Evolutionary conservation across 306 rosid genomes (phyloP).

Genomic region (Prinsepia uniflora): DNA sequence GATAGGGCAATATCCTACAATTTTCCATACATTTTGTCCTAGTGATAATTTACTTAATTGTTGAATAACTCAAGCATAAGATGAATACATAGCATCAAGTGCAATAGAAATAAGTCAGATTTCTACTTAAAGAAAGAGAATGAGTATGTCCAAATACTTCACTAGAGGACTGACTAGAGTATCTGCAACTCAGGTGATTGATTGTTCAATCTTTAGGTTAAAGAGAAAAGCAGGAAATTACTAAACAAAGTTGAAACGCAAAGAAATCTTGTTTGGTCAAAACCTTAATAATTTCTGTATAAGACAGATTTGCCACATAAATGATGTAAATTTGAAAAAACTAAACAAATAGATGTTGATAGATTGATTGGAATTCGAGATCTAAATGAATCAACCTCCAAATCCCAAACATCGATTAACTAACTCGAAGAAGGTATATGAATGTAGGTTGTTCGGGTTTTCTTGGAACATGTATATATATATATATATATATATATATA

Average conservation of each 20-base stretch:
- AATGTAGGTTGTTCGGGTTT: too few species aligned
- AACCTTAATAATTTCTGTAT: not conserved
- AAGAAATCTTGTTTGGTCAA: not conserved
- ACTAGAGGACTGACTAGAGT: not conserved
- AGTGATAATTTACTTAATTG: not conserved
- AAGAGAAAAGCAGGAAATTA: not conserved
- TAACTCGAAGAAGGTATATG: too few species aligned
- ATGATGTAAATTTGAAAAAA: not conserved
- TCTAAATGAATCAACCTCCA: not conserved
- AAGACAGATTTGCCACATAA: not conserved
- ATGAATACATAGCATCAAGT: not conserved
- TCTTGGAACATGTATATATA: too few species aligned
- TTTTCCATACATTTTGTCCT: not conserved
- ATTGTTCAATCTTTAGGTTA: not conserved
- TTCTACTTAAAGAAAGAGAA: not conserved
- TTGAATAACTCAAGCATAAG: not conserved
- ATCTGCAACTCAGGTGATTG: not conserved
- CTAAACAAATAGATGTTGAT: not conserved
- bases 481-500: too few species aligned
- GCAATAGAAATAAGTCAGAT: not conserved
- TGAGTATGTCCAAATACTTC: not conserved
- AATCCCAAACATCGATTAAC: too few species aligned
- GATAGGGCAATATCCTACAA: not conserved
- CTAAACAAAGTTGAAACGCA: not conserved
- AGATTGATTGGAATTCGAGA: not conserved